These are phyloP conservation scores for Pseudogymnoascus sp. DNA, from an alignment of 2,329 filamentous ascomycete species.

Conservation along the genomic window DNA sequence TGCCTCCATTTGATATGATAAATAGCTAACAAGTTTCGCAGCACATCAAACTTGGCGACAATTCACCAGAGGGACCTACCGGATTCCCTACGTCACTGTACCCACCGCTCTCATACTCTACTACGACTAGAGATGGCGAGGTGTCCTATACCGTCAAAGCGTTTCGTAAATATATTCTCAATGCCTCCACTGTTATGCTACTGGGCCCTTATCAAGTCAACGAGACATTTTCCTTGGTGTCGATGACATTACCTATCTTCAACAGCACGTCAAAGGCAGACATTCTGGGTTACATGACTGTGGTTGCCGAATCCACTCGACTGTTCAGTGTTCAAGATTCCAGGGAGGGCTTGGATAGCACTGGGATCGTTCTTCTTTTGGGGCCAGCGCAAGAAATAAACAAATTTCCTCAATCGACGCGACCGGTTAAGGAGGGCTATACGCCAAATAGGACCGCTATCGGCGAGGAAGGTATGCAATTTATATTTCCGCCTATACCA, in stretches of 20 bases:
- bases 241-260: conserved; percentile 70
- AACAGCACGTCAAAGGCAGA: conserved; percentile 52
- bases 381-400: conserved; percentile 61
- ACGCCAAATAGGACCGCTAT: conserved; percentile 33
- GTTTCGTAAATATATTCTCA: conserved; percentile 31
- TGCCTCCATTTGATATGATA: neutral
- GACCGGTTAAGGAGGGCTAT: conserved; percentile 41
- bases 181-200: conserved; percentile 50
- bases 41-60: conserved; percentile 47
- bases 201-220: conserved; percentile 68
- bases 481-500: conserved; percentile 48
- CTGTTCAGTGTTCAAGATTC: conserved; percentile 55
- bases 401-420: conserved; percentile 41
- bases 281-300: conserved; percentile 74
- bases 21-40: neutral
- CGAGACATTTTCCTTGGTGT: conserved; percentile 63
- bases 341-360: conserved; percentile 59
- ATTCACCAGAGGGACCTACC: conserved; percentile 33
- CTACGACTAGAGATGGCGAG: conserved; percentile 1
- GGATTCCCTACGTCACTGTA: conserved; percentile 68
- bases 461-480: conserved; percentile 42
- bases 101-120: conserved; percentile 63
- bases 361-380: conserved; percentile 61
- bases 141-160: conserved; percentile 15
- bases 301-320: conserved; percentile 60